Evolutionary conservation across 1,284 basidiomycete genomes (phyloP), one percentile per base, ranked within the genome.

Genomic region (Inonotus hispidus): DNA sequence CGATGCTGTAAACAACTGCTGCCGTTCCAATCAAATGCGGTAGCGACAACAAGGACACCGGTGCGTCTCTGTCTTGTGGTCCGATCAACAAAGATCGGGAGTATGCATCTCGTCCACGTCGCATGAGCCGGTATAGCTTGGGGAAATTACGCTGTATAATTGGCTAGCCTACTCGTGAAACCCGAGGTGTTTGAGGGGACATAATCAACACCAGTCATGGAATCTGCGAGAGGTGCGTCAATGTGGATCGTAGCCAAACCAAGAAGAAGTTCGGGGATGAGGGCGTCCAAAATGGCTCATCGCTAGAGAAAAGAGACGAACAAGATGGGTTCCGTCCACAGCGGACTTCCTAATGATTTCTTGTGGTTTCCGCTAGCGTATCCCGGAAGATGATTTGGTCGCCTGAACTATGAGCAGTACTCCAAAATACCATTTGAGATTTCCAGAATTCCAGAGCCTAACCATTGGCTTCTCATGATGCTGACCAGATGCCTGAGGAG

Each of bases 101-200:
- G n/a, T n/a, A n/a, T n/a, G n/a, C n/a, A n/a, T n/a, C n/a, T n/a
- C n/a, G n/a, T 21, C 16, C 16, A 43, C 41, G n/a, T 11, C 32
- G 19, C 41, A 16, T 16, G 16, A 21, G 19, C 19, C 13, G 19
- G 41, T 7, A 43, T n/a, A 43, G 16, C n/a, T 21, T 43, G 7
- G 41, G 27, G 11, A 52, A 27, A 27, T 11, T 11, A 10, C 35
- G 27, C 27, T 52, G 32, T 52, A 35, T 35, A 52, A 16, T 52
- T 35, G 27, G 50, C n/a, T n/a, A 52, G 13, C 32, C 32, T 14
- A 19, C 10, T 3, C 50, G 35, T 52, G 50, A 37, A 32, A 35
- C 50, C n/a, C 50, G 25, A 52, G 27, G 50, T 52, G 50, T 52
- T 52, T 52, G 50, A 52, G 50, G 50, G 13, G 50, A 52, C 19